Evolutionary conservation across 768 basidiomycete genomes (phyloP), one percentile per base, ranked within the genome.

Genomic region (Candolleomyces eurysporus): DNA sequence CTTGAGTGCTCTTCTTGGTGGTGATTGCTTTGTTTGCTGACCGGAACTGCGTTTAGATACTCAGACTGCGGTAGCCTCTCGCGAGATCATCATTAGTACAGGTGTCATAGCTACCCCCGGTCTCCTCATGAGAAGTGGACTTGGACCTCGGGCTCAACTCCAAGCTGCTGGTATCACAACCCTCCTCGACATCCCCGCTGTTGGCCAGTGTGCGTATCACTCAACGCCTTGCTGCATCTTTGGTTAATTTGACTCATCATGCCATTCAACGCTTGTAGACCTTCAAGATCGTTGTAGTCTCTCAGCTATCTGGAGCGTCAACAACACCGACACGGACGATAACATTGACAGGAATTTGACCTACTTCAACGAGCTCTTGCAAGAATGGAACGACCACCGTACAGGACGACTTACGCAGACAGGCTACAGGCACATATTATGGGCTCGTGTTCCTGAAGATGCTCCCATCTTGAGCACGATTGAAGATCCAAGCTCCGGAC

Each of bases 41-140:
- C 36, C 6, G 46, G 46, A 8, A n/a, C 16, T 17, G 2, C 2
- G 1, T n/a, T 30, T 26, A 53, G 52, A 22, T 26, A 39, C 32
- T 21, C 30, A 7, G 10, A 17, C 17, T n/a, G 52, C 30, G 31
- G 36, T 32, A 11, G 75, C 76, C 1, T 64, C 53, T n/a, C 72
- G 70, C 45, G 78, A 78, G 52, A 69, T 78, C 39, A 73, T 79
- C 39, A 67, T 79, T 3, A 76, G 75, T 2, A 75, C 73, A 14
- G 78, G 78, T 26, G 62, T 68, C 3, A 65, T 77, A 42, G 74
- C 72, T 16, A 77, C 75, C 1, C 68, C 76, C 9, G 68, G 67
- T 26, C 64, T 76, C 16, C 70, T 77, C n/a, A 62, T 71, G 21
- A 63, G 69, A 7, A 73, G 73, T 21, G 76, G 75, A 14, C 74